Evolutionary conservation across 2,329 filamentous ascomycete species (phyloP).

Genomic region (Huntiella abstrusa): DNA sequence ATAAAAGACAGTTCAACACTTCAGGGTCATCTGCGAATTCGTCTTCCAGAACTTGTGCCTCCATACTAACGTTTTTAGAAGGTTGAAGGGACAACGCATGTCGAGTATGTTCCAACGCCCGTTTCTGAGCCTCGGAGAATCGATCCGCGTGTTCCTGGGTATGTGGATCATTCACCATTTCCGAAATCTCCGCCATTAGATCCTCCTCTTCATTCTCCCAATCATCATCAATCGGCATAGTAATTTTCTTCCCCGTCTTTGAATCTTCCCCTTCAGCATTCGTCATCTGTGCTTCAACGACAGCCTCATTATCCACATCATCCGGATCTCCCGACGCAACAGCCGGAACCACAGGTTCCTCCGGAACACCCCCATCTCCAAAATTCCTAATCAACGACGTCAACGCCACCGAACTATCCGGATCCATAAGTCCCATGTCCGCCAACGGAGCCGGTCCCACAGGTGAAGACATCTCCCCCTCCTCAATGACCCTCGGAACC

Average conservation of each 20-base stretch:
- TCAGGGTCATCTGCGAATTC: constrained; percentile 86
- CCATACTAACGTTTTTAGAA: constrained; percentile 32
- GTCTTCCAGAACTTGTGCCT: constrained; percentile 50
- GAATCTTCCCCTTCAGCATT: neutral
- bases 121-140: constrained; percentile 38
- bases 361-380: constrained; percentile 17
- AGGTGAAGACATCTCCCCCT: neutral
- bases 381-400: constrained; percentile 27
- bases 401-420: constrained; percentile 17
- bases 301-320: constrained; percentile 14
- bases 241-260: constrained; percentile 10
- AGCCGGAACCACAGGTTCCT: neutral
- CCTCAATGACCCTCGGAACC: neutral
- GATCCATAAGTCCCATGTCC: constrained; percentile 8
- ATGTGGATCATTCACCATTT: constrained; percentile 45
- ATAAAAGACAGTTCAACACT: constrained; percentile 61
- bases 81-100: constrained; percentile 31
- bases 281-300: constrained; percentile 1
- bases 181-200: constrained; percentile 51
- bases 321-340: neutral
- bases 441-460: constrained; percentile 14
- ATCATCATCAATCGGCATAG: constrained; percentile 38
- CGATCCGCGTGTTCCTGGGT: constrained; percentile 36
- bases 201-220: constrained; percentile 45
- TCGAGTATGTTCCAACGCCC: constrained; percentile 33